Base-by-base conservation (phyloP, 2,329 filamentous ascomycete species). In the Trichophyton benhamiae region DNA sequence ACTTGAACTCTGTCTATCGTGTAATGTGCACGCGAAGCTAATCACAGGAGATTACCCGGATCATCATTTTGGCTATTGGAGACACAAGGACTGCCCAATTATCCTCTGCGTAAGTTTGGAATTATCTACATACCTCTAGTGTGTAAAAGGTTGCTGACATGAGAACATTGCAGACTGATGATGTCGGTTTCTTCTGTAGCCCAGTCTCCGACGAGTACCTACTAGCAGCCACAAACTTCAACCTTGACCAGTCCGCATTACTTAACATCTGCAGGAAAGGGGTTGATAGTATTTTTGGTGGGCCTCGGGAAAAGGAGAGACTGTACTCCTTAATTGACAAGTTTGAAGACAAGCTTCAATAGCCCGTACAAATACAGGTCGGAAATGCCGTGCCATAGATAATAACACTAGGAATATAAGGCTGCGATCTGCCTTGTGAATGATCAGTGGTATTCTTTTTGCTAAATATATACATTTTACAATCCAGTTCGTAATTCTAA, bases 1-100 rank as follows among this genome's bases (percentile, higher is more conserved):
- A 1, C 72, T 94, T 11, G 89, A 94, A 73, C 70, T 94, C 42
- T 94, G 89, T 64, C 75, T 94, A 63, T 89, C 85, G 66, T 92
- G 89, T 72, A 94, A 94, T 67, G 87, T 94, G 1, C 83, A 86
- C 66, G 87, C 87, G 1, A 84, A 83, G 65, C 84, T 94, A 83
- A 84, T 87, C 58, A 75, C 78, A 0, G 86, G 87, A 0, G 82
- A 83, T 1, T 82, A 80, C 67, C 68, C 80, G 62, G 84, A 84
- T 57, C 89, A 94, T 72, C 89, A 94, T 75, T 91, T 94, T 73
- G 85, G 86, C 13, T 80, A 83, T 68, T 94, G 89, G 89, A 74
- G 76, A 53, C 77, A 81, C 4, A 79, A 79, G 25, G 79, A 80
- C 1, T 83, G 82, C 58, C 79, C 82, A 3, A 79, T 92, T 52